Conservation (phyloP, 495 filamentous ascomycete genomes). For the Monascus purpureus region DNA sequence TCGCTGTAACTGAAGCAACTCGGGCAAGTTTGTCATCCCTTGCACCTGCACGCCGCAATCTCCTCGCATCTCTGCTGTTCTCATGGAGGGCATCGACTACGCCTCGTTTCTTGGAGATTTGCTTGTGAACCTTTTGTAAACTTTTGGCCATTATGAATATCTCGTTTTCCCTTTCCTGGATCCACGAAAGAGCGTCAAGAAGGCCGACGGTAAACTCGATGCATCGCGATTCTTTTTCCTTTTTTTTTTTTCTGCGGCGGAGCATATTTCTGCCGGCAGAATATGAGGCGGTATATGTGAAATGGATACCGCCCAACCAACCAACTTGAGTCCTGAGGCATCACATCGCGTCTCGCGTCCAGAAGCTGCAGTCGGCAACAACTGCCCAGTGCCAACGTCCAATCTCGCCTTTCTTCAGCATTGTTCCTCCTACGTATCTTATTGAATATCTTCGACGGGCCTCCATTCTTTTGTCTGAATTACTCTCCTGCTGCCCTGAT, state of each 20-base stretch:
- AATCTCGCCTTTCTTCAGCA: background rate
- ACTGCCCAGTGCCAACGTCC: too few species aligned
- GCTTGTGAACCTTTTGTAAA: conserved; percentile 68
- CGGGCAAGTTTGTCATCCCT: conserved; percentile 65
- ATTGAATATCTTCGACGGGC: too few species aligned
- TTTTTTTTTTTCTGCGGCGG: conserved; percentile 4
- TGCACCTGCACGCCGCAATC: conserved; percentile 55
- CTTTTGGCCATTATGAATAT: conserved; percentile 52
- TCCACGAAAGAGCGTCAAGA: background rate
- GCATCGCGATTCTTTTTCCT: conserved; percentile 1
- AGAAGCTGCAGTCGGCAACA: too few species aligned
- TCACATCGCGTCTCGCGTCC: background rate
- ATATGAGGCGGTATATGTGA: conserved; percentile 8
- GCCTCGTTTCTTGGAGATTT: conserved; percentile 62
- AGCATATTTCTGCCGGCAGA: conserved; percentile 12
- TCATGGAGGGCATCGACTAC: conserved; percentile 59
- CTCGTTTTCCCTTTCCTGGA: conserved; percentile 1
- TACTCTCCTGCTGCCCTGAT: background rate
- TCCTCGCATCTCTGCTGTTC: conserved; percentile 65
- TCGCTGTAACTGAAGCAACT: conserved; percentile 45
- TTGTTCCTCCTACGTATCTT: background rate
- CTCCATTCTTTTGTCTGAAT: background rate
- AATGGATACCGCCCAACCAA: conserved; percentile 10
- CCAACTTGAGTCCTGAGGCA: background rate
- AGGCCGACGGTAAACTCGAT: too few species aligned